Evolutionary conservation across 305 asterid species (phyloP), one percentile per base, ranked within the genome.

Genomic region (Solanum hybrid): DNA sequence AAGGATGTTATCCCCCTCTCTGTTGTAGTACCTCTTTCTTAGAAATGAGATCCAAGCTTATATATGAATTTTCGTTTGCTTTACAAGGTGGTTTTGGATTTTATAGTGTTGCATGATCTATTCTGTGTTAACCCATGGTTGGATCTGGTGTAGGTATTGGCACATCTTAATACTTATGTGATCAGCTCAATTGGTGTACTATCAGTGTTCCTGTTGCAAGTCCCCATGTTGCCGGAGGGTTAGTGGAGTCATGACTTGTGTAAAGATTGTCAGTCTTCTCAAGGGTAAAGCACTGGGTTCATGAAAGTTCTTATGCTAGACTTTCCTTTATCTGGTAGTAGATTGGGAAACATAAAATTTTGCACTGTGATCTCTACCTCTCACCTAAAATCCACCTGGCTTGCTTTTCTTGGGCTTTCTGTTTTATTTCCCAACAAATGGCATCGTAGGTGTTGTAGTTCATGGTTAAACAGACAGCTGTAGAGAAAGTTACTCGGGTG

Each of bases 221-320:
- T 92, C 92, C 92, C 95, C 95, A 95, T 94, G 96, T 94, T 90
- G 92, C 96, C 95, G 78, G 93, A 93, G 92, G 98, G 96, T 90
- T 95, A 95, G 96, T 89, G 93, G 92, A 92, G 91, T 90, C 91
- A 96, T 96, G 98, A 97, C 95, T 93, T 93, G 92, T 86, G 90
- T 92, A 84, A 91, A 80, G 92, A 88, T 94, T 79, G 93, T 89
- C 75, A 91, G 90, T 90, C 91, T 89, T 92, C 93, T 93, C 84
- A 94, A 95, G 94, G 95, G 97, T 95, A 93, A 94, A 92, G 80
- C 82, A 89, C 75, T 68, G 13, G 57, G 14, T 22, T 37, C 34
- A 29, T 51, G 39, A 83, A 45, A 45, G 39, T 84, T 84, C 14
- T 83, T 83, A 45, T 29, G 27, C 87, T 83, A 83, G 73, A 41